Percentiles rank a stretch among this genome's conserved stretches.
These are phyloP conservation scores for Porcisia hertigi DNA, from an alignment of 208 protist species.

Conservation along the genomic window DNA sequence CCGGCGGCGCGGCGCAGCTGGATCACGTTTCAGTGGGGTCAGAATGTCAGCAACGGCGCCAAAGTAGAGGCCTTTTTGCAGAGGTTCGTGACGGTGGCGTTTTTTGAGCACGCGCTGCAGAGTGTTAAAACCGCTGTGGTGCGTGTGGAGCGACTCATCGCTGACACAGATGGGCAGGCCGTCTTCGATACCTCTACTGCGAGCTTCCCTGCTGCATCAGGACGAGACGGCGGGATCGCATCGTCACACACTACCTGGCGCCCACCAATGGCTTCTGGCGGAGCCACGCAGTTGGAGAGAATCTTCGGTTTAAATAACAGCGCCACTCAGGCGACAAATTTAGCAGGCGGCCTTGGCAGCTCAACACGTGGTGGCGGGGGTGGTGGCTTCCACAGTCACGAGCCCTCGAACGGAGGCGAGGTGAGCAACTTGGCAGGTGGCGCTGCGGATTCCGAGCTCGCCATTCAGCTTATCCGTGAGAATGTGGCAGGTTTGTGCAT, in stretches of 20 bases:
- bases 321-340: not conserved
- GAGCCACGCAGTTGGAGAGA: not conserved
- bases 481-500: constrained; percentile 72
- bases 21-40: constrained; percentile 79
- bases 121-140: constrained; percentile 37
- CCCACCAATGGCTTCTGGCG: not conserved
- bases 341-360: not conserved
- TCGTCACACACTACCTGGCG: constrained; percentile 12
- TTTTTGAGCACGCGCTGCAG: constrained; percentile 49
- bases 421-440: not conserved
- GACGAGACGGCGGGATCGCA: constrained; percentile 9
- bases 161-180: constrained; percentile 1
- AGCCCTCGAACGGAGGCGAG: constrained; percentile 10
- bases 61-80: constrained; percentile 73
- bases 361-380: not conserved
- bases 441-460: not conserved
- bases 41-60: constrained; percentile 49
- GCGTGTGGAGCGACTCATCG: constrained; percentile 37
- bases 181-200: not conserved
- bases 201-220: not conserved
- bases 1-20: constrained; percentile 9
- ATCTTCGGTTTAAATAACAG: not conserved
- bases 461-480: constrained; percentile 51
- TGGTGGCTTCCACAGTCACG: constrained; percentile 18
- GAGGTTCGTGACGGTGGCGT: constrained; percentile 54